A percentile compares a stretch with the other conserved stretches of the same genome.
Conservation (phyloP, 305 asterid species). For the Fraxinus greggii region DNA sequence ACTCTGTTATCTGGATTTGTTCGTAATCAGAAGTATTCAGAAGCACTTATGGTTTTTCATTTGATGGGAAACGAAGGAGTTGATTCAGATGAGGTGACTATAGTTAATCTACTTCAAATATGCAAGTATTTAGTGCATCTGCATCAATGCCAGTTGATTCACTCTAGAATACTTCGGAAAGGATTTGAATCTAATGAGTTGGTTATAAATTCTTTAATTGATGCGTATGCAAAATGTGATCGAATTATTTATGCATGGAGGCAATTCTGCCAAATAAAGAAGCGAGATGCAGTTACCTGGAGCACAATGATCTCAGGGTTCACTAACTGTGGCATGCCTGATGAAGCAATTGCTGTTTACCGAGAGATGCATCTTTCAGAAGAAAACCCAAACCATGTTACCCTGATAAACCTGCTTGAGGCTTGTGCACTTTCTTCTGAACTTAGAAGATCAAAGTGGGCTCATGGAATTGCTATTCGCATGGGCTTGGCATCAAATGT, state of each 20-base stretch:
- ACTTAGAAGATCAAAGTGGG: slow-evolving; percentile 54
- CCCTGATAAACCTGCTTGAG: slow-evolving; percentile 69
- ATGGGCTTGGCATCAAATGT: slow-evolving; percentile 64
- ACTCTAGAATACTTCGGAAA: slow-evolving; percentile 48
- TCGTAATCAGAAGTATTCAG: slow-evolving; percentile 53
- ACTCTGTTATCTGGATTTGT: slow-evolving; percentile 72
- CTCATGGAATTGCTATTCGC: slow-evolving; percentile 65
- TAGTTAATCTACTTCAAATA: slow-evolving; percentile 65
- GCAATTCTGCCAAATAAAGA: slow-evolving; percentile 48
- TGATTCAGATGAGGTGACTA: slow-evolving; percentile 66
- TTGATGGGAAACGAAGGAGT: slow-evolving; percentile 52
- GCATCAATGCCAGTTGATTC: slow-evolving; percentile 60
- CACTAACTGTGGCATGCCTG: slow-evolving; percentile 70
- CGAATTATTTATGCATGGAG: slow-evolving; percentile 51
- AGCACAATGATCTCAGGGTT: slow-evolving; percentile 91
- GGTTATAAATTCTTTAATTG: slow-evolving; percentile 68
- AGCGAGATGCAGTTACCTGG: slow-evolving; percentile 74
- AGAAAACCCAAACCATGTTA: slow-evolving; percentile 45
- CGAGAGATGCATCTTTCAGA: slow-evolving; percentile 44
- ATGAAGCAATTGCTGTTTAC: slow-evolving; percentile 64
- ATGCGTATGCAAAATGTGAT: slow-evolving; percentile 69
- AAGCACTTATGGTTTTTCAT: slow-evolving; percentile 53
- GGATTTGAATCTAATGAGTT: slow-evolving; percentile 60
- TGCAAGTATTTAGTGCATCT: slow-evolving; percentile 51
- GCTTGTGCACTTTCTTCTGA: slow-evolving; percentile 77